These are phyloP conservation scores for Agaricus blazei DNA, from an alignment of 768 basidiomycete species.

Conservation along the genomic window DNA sequence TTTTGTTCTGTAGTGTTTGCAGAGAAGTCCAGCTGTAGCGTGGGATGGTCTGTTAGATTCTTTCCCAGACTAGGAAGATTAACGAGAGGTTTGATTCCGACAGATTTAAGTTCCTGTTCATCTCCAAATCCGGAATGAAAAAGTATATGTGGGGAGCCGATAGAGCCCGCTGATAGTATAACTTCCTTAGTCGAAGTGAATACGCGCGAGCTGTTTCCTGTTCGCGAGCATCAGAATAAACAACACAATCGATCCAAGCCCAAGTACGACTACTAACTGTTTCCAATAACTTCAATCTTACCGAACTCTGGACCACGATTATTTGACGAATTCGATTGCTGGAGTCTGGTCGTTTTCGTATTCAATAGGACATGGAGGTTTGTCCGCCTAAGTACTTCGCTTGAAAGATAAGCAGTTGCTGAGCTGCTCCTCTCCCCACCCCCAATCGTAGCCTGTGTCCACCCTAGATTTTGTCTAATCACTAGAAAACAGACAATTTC, in stretches of 20 bases:
- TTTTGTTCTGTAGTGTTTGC: constrained; percentile 12
- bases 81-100: constrained; percentile 20
- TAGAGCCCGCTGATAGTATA: constrained; percentile 12
- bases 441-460: constrained; percentile 20
- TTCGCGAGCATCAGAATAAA: background rate
- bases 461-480: constrained; percentile 5
- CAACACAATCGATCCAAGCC: background rate
- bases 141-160: constrained; percentile 13
- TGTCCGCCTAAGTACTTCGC: constrained; percentile 15
- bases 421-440: constrained; percentile 25
- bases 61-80: constrained; percentile 24
- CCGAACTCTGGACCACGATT: background rate
- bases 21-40: constrained; percentile 9
- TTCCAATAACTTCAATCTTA: background rate
- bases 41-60: constrained; percentile 23
- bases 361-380: constrained; percentile 28
- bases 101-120: constrained; percentile 3
- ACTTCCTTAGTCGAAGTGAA: constrained; percentile 6
- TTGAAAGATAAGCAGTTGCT: constrained; percentile 23
- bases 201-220: background rate
- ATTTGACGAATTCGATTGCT: background rate
- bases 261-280: background rate
- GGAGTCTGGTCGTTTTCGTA: constrained; percentile 23
- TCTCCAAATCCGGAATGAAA: constrained; percentile 16
- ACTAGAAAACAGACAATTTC: background rate